phyloP scores from a whole-genome alignment of 2,329 filamentous ascomycete species.

The Boeremia lycopersici region DNA sequence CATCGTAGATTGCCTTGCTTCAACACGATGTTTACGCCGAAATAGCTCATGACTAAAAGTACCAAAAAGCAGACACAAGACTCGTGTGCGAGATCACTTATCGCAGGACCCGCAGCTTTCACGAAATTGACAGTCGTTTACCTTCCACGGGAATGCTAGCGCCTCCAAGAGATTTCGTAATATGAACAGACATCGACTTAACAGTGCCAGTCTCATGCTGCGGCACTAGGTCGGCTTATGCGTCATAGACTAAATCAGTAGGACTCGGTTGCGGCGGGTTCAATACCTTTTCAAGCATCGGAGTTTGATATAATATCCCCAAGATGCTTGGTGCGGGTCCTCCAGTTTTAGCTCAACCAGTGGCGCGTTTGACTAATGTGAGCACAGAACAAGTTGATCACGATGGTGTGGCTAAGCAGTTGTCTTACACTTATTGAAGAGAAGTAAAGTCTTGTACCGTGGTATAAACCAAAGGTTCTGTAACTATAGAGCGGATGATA shows the following conservation, averaged over 20 bases:
- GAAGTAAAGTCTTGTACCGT: background rate
- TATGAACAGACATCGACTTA: background rate
- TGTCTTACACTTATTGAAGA: background rate
- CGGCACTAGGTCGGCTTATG: background rate
- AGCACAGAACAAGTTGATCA: background rate
- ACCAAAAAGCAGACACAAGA: background rate
- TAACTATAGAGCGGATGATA: no score
- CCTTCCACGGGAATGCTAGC: background rate
- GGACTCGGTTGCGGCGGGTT: background rate
- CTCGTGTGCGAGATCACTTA: background rate
- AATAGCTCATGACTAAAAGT: background rate
- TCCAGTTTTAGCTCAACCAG: no score
- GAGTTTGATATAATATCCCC: background rate
- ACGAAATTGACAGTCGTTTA: background rate
- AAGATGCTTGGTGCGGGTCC: background rate
- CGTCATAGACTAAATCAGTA: background rate
- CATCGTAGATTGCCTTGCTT: no score
- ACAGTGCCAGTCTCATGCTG: background rate
- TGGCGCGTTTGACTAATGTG: no score
- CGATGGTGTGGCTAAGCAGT: background rate
- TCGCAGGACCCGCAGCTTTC: background rate
- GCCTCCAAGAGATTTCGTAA: background rate
- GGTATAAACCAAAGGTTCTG: no score
- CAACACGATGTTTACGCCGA: no score
- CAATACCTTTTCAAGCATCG: background rate